phyloP scores from a whole-genome alignment of 345 rosid genomes.

The Populus deltoides region DNA sequence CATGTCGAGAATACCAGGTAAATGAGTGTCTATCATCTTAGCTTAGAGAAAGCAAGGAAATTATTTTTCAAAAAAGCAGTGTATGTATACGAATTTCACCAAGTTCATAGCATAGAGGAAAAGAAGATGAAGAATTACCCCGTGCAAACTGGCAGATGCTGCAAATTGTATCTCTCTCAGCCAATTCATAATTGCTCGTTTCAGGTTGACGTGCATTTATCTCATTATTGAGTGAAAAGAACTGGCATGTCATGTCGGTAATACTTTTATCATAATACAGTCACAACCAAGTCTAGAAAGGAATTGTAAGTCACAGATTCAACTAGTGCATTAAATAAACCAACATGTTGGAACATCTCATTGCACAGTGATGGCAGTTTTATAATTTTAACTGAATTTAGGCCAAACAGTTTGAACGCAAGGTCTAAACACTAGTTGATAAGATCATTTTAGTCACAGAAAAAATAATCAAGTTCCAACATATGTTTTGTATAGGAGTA shows the following conservation, averaged over 20 bases:
- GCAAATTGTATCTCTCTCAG: constrained; percentile 65
- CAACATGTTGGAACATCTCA: background rate
- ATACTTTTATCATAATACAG: constrained; percentile 17
- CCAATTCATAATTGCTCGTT: constrained; percentile 88
- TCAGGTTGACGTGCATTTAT: constrained; percentile 71
- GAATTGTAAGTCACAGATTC: background rate
- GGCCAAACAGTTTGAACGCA: background rate
- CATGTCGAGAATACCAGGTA: background rate
- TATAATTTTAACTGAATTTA: background rate
- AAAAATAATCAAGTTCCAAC: background rate
- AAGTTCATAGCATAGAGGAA: constrained; percentile 8
- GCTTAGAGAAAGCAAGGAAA: background rate
- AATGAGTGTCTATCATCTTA: background rate
- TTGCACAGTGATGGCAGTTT: background rate
- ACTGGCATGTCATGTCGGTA: constrained; percentile 43
- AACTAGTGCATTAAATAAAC: background rate
- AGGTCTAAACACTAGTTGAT: background rate
- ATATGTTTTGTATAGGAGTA: background rate
- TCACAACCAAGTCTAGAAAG: background rate
- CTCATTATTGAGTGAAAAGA: constrained; percentile 67
- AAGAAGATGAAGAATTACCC: constrained; percentile 47
- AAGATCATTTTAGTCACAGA: background rate
- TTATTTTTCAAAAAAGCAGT: background rate
- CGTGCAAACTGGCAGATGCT: constrained; percentile 89
- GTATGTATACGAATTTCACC: background rate